Evolutionary conservation across 208 protist species (phyloP).

Genomic region (Zelonia costaricensis): DNA sequence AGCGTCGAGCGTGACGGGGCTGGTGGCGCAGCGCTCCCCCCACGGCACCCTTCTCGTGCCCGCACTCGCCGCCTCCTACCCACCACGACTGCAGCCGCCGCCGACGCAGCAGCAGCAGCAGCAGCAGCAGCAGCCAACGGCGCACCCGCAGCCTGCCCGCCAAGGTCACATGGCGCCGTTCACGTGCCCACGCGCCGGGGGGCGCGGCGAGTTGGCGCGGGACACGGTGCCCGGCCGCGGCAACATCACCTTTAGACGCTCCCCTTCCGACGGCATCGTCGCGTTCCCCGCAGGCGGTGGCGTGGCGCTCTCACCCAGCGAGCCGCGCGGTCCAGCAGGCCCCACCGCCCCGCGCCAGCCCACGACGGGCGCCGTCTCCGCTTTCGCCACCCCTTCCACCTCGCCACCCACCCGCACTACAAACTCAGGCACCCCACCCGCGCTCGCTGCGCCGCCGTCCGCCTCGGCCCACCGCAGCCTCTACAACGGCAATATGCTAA

Average conservation of each 20-base stretch:
- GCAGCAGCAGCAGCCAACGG: slow-evolving; percentile 2
- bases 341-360: not conserved
- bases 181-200: too few species aligned
- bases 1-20: not conserved
- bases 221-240: not conserved
- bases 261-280: slow-evolving; percentile 5
- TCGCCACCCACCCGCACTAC: not conserved
- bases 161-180: not conserved
- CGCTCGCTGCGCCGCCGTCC: not conserved
- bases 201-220: slow-evolving; percentile 1
- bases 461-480: not conserved
- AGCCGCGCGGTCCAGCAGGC: slow-evolving; percentile 14
- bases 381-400: not conserved
- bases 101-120: not conserved
- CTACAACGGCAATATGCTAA: not conserved
- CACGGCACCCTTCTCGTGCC: not conserved
- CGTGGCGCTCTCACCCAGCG: slow-evolving; percentile 2
- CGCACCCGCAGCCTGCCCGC: not conserved
- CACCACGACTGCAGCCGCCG: not conserved
- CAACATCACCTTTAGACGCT: not conserved
- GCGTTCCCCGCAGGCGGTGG: slow-evolving; percentile 2
- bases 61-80: not conserved
- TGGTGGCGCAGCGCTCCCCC: not conserved
- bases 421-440: not conserved
- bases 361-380: too few species aligned